These are phyloP conservation scores for Starmerella asiatica DNA, from an alignment of 805 yeast genomes.

Conservation along the genomic window DNA sequence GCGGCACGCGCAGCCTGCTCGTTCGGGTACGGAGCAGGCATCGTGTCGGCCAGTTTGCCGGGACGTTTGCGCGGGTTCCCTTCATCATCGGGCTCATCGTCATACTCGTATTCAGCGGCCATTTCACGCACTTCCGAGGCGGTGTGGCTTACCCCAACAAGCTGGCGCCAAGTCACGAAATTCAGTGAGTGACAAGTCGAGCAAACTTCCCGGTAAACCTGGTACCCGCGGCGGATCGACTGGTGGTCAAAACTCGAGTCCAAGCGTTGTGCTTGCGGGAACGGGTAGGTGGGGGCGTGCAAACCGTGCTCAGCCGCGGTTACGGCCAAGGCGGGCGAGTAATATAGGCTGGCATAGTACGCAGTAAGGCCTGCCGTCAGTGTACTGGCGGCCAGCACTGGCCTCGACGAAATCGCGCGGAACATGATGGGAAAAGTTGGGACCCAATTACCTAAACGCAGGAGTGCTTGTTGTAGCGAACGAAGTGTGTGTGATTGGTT, in stretches of 20 bases:
- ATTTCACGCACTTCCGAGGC: constrained; percentile 78
- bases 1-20: constrained; percentile 99
- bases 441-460: background rate
- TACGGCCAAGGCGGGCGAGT: constrained; percentile 74
- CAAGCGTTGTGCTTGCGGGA: constrained; percentile 72
- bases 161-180: constrained; percentile 95
- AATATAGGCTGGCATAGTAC: constrained; percentile 15
- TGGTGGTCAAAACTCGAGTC: constrained; percentile 68
- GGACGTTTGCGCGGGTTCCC: constrained; percentile 97
- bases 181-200: constrained; percentile 97
- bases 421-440: constrained; percentile 8
- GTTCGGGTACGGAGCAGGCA: constrained; percentile 91
- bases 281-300: constrained; percentile 82
- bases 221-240: constrained; percentile 96
- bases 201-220: constrained; percentile 96
- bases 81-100: constrained; percentile 90
- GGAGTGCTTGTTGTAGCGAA: background rate
- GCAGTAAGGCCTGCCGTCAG: constrained; percentile 18
- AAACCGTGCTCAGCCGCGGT: constrained; percentile 98
- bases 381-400: constrained; percentile 16
- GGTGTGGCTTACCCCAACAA: constrained; percentile 94
- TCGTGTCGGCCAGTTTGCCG: constrained; percentile 90
- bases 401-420: constrained; percentile 16
- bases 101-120: constrained; percentile 95
- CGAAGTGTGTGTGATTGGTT: constrained; percentile 1